These are phyloP conservation scores for Trypanosoma boissoni DNA, from an alignment of 208 protist genomes.

Conservation along the genomic window DNA sequence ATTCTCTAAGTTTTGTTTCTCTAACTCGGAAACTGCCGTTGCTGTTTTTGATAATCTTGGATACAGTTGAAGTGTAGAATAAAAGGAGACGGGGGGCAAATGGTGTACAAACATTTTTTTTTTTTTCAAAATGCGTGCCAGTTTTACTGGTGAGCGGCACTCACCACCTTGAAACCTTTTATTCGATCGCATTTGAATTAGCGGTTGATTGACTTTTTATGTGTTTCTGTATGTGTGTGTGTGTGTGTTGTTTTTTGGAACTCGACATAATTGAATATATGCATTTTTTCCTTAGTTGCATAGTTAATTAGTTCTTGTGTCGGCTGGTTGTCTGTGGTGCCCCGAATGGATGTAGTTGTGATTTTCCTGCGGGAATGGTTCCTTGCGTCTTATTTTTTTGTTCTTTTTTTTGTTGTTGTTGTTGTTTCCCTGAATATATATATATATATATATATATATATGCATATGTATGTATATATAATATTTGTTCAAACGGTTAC, in stretches of 20 bases:
- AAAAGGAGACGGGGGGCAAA: not conserved
- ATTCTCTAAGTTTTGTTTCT: constrained; percentile 53
- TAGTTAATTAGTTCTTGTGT: not conserved
- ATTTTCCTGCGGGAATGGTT: not conserved
- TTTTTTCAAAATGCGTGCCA: too few species aligned
- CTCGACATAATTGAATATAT: too few species aligned
- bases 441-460: constrained; percentile 3
- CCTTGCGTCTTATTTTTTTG: constrained; percentile 12
- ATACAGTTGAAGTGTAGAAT: not conserved
- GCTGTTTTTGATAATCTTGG: constrained; percentile 5
- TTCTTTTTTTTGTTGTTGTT: constrained; percentile 9
- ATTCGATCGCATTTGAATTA: too few species aligned
- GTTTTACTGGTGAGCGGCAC: too few species aligned
- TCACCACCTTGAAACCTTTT: too few species aligned
- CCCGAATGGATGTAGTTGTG: not conserved
- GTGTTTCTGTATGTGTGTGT: too few species aligned
- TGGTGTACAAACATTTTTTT: not conserved
- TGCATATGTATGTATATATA: constrained; percentile 4
- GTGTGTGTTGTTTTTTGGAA: too few species aligned
- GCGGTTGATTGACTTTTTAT: too few species aligned
- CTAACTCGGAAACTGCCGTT: constrained; percentile 50
- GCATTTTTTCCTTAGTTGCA: too few species aligned
- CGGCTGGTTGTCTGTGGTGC: not conserved
- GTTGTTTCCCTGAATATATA: not conserved
- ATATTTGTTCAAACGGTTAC: not conserved